These are phyloP conservation scores for Verbena officinalis DNA, from an alignment of 257 asterid species.

Conservation along the genomic window DNA sequence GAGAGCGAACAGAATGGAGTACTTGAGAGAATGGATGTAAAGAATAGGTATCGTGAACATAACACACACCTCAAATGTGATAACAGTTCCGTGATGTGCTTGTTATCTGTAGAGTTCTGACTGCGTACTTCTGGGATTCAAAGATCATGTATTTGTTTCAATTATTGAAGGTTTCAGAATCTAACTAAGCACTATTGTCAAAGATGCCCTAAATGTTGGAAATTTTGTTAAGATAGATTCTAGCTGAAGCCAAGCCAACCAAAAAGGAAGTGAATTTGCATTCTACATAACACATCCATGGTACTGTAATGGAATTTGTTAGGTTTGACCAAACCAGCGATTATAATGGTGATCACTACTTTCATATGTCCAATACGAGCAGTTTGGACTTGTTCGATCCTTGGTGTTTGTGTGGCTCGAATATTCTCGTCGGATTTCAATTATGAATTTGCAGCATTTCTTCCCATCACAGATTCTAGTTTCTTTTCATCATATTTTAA, in stretches of 20 bases:
- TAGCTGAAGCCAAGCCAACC: neutral
- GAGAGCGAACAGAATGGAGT: constrained; percentile 70
- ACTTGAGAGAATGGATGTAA: constrained; percentile 46
- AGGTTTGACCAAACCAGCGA: too few species aligned
- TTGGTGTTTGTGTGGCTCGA: neutral
- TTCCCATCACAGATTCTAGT: neutral
- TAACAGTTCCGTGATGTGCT: neutral
- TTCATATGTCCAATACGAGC: neutral
- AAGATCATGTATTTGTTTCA: constrained; percentile 48
- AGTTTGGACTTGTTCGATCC: constrained; percentile 2
- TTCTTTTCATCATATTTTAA: neutral
- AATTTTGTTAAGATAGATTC: neutral
- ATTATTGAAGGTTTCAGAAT: neutral
- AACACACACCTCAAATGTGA: neutral
- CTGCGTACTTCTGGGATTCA: constrained; percentile 9
- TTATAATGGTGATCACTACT: too few species aligned
- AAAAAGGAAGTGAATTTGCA: neutral
- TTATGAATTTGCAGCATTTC: neutral
- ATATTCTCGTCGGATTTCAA: neutral
- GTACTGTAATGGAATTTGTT: too few species aligned
- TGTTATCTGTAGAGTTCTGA: neutral
- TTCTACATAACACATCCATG: too few species aligned
- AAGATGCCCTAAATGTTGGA: neutral
- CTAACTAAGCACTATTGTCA: neutral
- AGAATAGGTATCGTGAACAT: constrained; percentile 23